Percentiles rank a stretch among this genome's conserved stretches.
These are phyloP conservation scores for Rhamnella rubrinervis DNA, from an alignment of 331 rosid genomes.

Conservation along the genomic window DNA sequence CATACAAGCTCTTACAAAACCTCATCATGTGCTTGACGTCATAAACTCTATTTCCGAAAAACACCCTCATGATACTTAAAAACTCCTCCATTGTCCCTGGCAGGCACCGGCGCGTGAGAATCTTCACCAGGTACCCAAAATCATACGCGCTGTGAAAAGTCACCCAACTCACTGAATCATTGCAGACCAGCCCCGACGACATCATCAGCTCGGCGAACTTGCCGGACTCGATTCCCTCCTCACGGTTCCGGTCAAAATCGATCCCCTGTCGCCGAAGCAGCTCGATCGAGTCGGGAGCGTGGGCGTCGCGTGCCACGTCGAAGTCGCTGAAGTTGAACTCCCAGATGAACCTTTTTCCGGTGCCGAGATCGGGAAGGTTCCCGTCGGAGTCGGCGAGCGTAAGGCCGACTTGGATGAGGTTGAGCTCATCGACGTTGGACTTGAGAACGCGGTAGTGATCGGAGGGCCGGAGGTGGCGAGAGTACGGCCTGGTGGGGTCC, in stretches of 20 bases:
- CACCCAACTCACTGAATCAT: slow-evolving; percentile 63
- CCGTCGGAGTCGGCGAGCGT: slow-evolving; percentile 66
- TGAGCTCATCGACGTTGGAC: slow-evolving; percentile 71
- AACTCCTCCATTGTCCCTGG: slow-evolving; percentile 51
- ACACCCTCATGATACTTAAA: slow-evolving; percentile 21
- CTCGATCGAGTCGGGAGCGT: slow-evolving; percentile 61
- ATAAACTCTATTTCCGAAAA: slow-evolving; percentile 57
- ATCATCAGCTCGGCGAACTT: slow-evolving; percentile 49
- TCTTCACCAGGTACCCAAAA: slow-evolving; percentile 71
- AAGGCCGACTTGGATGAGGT: slow-evolving; percentile 71
- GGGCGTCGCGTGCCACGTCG: slow-evolving; percentile 38
- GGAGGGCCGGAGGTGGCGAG: slow-evolving; percentile 37
- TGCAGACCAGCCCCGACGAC: slow-evolving; percentile 64
- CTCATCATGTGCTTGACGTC: slow-evolving; percentile 74
- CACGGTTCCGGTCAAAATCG: slow-evolving; percentile 47
- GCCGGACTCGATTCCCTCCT: slow-evolving; percentile 44
- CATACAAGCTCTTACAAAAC: slow-evolving; percentile 53
- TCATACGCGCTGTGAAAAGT: slow-evolving; percentile 84
- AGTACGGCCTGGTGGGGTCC: slow-evolving; percentile 22
- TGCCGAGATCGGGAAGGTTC: slow-evolving; percentile 56
- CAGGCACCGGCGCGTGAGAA: slow-evolving; percentile 48
- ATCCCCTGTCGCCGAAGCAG: slow-evolving; percentile 69
- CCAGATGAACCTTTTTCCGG: slow-evolving; percentile 48
- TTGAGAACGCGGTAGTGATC: slow-evolving; percentile 60
- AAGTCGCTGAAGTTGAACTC: slow-evolving; percentile 76